Conservation (phyloP, 306 rosid species). For the Hylodesmum podocarpum region DNA sequence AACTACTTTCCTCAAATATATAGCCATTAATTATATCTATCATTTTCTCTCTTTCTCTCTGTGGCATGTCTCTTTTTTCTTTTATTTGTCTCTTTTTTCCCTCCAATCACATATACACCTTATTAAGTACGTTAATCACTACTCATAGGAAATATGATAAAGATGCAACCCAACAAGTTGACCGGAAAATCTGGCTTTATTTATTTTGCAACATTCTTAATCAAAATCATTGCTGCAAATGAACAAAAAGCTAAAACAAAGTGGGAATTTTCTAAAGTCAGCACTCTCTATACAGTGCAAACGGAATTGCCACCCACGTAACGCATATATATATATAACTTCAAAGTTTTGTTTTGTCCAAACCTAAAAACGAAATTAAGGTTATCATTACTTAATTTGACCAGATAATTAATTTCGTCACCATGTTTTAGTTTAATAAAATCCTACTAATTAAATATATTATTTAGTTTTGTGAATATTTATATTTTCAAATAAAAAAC, state of each 20-base stretch:
- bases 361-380: neutral
- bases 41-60: no score
- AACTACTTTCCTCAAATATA: no score
- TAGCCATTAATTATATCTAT: no score
- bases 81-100: no score
- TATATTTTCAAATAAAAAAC: no score
- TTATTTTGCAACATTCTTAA: conserved; percentile 12
- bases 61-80: no score
- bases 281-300: neutral
- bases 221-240: neutral
- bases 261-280: conserved; percentile 23
- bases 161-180: conserved; percentile 31
- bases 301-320: neutral
- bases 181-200: conserved; percentile 36
- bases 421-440: neutral
- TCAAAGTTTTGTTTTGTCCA: neutral
- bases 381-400: neutral
- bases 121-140: no score
- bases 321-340: neutral
- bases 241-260: conserved; percentile 9
- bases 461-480: no score
- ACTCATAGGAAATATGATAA: conserved; percentile 21
- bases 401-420: neutral
- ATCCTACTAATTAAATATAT: no score
- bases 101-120: no score